Base-by-base conservation (phyloP, 1,284 basidiomycete species). In the Earliella scabrosa region DNA sequence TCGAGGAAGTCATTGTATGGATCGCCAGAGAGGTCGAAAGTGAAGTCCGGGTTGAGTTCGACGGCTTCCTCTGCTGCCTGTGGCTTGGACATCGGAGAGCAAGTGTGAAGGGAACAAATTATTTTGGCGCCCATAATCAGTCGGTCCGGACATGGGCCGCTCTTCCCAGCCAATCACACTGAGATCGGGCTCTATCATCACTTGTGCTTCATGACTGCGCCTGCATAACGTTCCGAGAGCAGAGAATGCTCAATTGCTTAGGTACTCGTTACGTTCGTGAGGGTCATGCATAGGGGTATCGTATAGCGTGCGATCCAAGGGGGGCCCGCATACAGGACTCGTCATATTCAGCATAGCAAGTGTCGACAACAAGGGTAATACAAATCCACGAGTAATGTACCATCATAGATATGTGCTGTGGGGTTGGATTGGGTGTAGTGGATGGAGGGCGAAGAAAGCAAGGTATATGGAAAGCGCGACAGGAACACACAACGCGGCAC, bases 1-100 rank as follows among this genome's bases (percentile, higher is more conserved):
- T 74, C 78, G 26, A 83, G 67, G 35, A 85, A 65, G 45, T 87
- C 83, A 27, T 73, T 66, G 60, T 88, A 89, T 47, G 86, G 84
- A 63, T 93, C 88, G 24, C 82, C 88, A 32, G 82, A 83, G 18
- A 89, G 67, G 72, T 95, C 93, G 68, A 98, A 97, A 27, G 81
- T 80, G 69, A 97, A 95, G 50, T 88, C 86, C 3, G 87, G 87
- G 72, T 95, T 83, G 39, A 97, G 79, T 57, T 82, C 82, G 32
- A 82, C 82, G 34, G 85, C 86, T 50, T 89, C 86, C 39, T 62
- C 60, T 29, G 46, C 48, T 26, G 49, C 51, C 24, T 54, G 57
- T 20, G 47, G 43, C 45, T 62, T 62, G 21, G 60, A 59, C 60
- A 62, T 62, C 34, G 52, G 34, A 41, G 60, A 38, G 50, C 26